Evolutionary conservation across 257 asterid genomes (phyloP).

Genomic region (Euphrasia confusa): DNA sequence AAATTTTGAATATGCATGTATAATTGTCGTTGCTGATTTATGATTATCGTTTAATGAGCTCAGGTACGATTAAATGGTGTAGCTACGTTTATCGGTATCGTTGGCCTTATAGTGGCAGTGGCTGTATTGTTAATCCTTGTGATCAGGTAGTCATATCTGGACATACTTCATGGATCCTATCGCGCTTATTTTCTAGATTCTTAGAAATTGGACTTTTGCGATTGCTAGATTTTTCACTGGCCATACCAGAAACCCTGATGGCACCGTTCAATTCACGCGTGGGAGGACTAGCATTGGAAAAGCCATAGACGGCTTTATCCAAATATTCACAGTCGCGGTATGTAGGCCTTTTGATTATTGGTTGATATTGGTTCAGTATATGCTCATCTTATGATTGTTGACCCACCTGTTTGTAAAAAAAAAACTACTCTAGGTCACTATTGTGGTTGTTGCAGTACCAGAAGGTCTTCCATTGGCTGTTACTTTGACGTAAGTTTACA

Average conservation of each 20-base stretch:
- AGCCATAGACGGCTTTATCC: conserved; percentile 71
- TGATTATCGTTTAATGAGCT: conserved; percentile 24
- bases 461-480: conserved; percentile 99
- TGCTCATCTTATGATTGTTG: conserved; percentile 21
- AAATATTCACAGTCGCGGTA: conserved; percentile 94
- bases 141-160: conserved; percentile 42
- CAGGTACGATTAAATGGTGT: conserved; percentile 93
- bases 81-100: conserved; percentile 87
- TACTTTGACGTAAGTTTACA: conserved; percentile 72
- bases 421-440: conserved; percentile 59
- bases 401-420: conserved; percentile 18
- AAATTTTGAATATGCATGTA: conserved; percentile 2
- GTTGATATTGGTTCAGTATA: conserved; percentile 5
- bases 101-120: conserved; percentile 78
- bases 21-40: conserved; percentile 21
- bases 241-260: conserved; percentile 55
- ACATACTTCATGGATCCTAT: conserved; percentile 10
- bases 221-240: conserved; percentile 69
- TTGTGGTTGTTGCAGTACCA: conserved; percentile 96
- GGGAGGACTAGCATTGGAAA: conserved; percentile 61
- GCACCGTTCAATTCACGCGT: conserved; percentile 50
- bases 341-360: conserved; percentile 28
- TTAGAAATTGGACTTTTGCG: conserved; percentile 17
- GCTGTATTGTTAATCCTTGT: conserved; percentile 70
- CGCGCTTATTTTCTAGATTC: conserved; percentile 17